Percentiles rank a stretch among this genome's conserved stretches.
These are phyloP conservation scores for Malassezia slooffiae DNA, from an alignment of 1,284 basidiomycete species.

Conservation along the genomic window DNA sequence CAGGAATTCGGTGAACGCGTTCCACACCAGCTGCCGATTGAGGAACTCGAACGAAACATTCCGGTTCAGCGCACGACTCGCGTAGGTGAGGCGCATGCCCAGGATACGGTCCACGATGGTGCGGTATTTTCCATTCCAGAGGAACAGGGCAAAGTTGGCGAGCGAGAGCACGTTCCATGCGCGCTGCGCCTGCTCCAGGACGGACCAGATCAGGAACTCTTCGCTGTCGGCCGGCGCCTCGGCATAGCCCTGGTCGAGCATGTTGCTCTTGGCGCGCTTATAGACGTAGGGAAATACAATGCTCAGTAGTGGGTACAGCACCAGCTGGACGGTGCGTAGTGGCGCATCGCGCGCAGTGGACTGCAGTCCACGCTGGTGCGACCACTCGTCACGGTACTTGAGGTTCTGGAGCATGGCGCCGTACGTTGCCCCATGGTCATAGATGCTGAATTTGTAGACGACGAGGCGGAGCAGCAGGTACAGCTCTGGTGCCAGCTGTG, in stretches of 20 bases:
- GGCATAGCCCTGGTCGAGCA: constrained; percentile 74
- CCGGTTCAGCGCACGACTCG: constrained; percentile 60
- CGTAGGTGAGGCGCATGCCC: constrained; percentile 65
- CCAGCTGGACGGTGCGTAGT: constrained; percentile 25
- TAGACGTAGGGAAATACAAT: constrained; percentile 69
- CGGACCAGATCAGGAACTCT: constrained; percentile 61
- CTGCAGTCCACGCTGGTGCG: constrained; percentile 20
- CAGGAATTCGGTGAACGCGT: constrained; percentile 93
- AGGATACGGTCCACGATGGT: constrained; percentile 72
- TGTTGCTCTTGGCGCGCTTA: constrained; percentile 61
- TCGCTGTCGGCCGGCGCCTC: constrained; percentile 50
- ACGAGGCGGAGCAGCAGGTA: constrained; percentile 62
- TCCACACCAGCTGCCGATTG: constrained; percentile 99
- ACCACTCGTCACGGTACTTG: constrained; percentile 48
- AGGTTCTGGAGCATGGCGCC: constrained; percentile 84
- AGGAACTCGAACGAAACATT: constrained; percentile 97
- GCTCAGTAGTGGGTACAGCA: constrained; percentile 61
- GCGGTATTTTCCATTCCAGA: constrained; percentile 82
- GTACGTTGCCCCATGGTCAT: constrained; percentile 71
- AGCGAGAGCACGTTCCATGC: constrained; percentile 56
- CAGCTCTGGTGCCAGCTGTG: constrained; percentile 70
- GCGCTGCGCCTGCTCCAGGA: constrained; percentile 60
- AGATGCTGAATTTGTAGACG: constrained; percentile 74
- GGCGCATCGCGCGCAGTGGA: constrained; percentile 33
- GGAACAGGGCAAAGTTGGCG: constrained; percentile 67